Conservation (phyloP, 2,329 filamentous ascomycete genomes). For the Sporothrix brunneoviolacea region DNA sequence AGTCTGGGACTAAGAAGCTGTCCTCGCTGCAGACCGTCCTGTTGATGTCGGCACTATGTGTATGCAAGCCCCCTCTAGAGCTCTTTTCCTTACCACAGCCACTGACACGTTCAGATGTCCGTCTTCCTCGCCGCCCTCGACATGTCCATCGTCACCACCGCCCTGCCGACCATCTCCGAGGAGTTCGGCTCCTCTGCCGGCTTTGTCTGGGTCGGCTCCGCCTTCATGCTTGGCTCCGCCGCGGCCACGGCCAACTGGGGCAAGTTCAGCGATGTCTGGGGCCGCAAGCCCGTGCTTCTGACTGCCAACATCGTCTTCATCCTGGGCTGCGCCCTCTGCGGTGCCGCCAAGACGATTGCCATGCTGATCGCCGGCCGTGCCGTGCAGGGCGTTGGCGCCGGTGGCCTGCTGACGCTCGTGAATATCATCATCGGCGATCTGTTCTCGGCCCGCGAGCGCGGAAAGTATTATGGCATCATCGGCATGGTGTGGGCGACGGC, state of each 20-base stretch:
- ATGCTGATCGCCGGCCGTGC: slow-evolving; percentile 50
- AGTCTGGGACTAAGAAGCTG: neutral
- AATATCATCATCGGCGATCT: slow-evolving; percentile 52
- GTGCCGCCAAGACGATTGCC: slow-evolving; percentile 40
- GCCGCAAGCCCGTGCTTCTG: slow-evolving; percentile 49
- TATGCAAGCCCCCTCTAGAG: neutral
- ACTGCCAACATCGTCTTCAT: slow-evolving; percentile 46
- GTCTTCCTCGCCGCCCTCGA: slow-evolving; percentile 51
- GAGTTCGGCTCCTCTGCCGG: slow-evolving; percentile 60
- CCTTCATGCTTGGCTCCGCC: slow-evolving; percentile 65
- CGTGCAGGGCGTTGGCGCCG: slow-evolving; percentile 51
- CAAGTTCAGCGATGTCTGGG: slow-evolving; percentile 52
- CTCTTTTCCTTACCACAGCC: neutral
- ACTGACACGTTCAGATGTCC: slow-evolving; percentile 15
- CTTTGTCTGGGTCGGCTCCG: slow-evolving; percentile 72
- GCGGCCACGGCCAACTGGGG: slow-evolving; percentile 65
- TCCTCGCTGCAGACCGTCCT: slow-evolving; percentile 7
- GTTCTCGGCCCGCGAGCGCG: slow-evolving; percentile 20
- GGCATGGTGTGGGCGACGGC: slow-evolving; percentile 20
- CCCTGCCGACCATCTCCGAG: slow-evolving; percentile 57
- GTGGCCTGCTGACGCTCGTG: slow-evolving; percentile 52
- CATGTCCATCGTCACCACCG: slow-evolving; percentile 59
- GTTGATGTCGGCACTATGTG: slow-evolving; percentile 16
- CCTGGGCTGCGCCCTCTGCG: slow-evolving; percentile 48
- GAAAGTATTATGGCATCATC: slow-evolving; percentile 20